Evolutionary conservation across 352 stramenopile genomes (phyloP), one percentile per base, ranked within the genome.

Genomic region (Blastocystis sp.): DNA sequence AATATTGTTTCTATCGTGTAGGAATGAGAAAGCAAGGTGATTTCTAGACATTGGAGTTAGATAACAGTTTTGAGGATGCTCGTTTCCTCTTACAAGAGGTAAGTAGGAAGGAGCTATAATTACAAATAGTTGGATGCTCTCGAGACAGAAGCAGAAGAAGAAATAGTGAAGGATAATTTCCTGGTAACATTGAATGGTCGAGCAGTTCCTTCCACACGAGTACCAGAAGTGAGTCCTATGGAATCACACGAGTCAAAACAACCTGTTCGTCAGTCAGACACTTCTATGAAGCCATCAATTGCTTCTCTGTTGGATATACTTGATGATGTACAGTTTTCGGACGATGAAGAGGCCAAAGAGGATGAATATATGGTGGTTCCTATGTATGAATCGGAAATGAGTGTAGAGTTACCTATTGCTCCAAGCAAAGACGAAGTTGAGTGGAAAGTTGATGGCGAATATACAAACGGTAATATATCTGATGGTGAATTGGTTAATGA

Each of bases 1-100:
- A 54, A 7, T 83, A 52, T 37, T 83, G 71, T 39, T 83, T 83
- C 54, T 32, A 65, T 29, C 71, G 71, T 19, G 71, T 83, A 63
- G 69, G 1, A 9, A 27, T 19, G 7, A 14, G 42, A 19, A n/a
- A 16, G 14, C n/a, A n/a, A 5, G 4, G 6, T 83, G 54, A 65
- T n/a, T 29, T 1, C 2, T 46, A 83, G 71, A 29, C 49, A 27
- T 21, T 83, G 71, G 71, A 83, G 24, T 24, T 83, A 56, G 58
- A 83, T 27, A 66, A 46, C 14, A 37, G n/a, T 29, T 83, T 65
- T 24, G 71, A 63, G 11, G 71, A 83, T 35, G 71, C 71, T 21
- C 5, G 51, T 7, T 52, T n/a, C 7, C 66, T 32, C 27, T 43
- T 83, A 56, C 14, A 66, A 24, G 11, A 54, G 12, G 58, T 83